Evolutionary conservation across 768 basidiomycete species (phyloP), one percentile per base, ranked within the genome.

Genomic region (Macrolepiota albuminosa): DNA sequence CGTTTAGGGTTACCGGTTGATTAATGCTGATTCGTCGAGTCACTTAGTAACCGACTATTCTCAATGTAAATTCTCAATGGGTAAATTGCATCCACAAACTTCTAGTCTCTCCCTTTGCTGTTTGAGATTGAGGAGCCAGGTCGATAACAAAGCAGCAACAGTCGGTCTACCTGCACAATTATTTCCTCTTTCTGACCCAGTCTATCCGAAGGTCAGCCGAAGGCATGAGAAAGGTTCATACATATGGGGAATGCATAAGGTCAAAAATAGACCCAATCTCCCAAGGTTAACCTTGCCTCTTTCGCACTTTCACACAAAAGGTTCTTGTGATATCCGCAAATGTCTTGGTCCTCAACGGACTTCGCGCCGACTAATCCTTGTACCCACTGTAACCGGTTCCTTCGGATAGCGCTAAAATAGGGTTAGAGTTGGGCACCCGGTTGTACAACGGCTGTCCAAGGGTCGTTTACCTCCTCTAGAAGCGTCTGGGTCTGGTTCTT

Each of bases 11-110:
- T 7, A 4, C 8, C 34, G n/a, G 42, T 42, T 39, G 39, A 39
- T 39, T 40, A 5, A 21, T 21, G 29, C 29, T 61, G 31, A 63
- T 57, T 61, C 57, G 58, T 61, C 58, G 63, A 66, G 60, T 60
- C 60, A 54, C 62, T 53, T 40, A 40, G 39, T 40, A 54, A 26
- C 21, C 51, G 51, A 53, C 5, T 37, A 42, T 53, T 24, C 13
- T 52, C 34, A 14, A n/a, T 49, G 48, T n/a, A 33, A 33, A 42
- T 53, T 24, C 13, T 52, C 50, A 24, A n/a, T 49, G 48, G 16
- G 18, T 33, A 11, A 33, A 33, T 50, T 34, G 9, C 34, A 36
- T 21, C 5, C 18, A 29, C 18, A 37, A 4, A 3, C 5, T 39
- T 16, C 37, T 54, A 5, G 37, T 39, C 14, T 39, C 37, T 18